A percentile compares a stretch with the other conserved stretches of the same genome.
phyloP scores from a whole-genome alignment of 805 yeast genomes.

The Ogataea minuta region DNA sequence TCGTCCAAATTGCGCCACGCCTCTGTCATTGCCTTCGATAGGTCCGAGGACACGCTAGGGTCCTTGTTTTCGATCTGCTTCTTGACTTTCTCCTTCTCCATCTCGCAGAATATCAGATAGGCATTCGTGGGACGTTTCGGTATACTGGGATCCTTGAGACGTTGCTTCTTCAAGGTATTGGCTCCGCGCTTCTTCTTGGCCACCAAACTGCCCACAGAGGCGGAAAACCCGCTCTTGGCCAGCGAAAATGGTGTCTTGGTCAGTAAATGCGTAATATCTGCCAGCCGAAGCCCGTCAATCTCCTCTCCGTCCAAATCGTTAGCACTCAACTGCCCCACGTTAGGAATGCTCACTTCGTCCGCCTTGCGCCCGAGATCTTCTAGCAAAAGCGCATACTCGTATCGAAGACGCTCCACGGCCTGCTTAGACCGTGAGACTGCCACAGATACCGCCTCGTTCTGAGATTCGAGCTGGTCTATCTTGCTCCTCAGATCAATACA shows the following conservation, averaged over 20 bases:
- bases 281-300: constrained; percentile 26
- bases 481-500: constrained; percentile 70
- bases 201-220: constrained; percentile 14
- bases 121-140: constrained; percentile 93
- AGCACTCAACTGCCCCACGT: constrained; percentile 22
- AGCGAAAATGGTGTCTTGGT: constrained; percentile 27
- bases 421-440: constrained; percentile 76
- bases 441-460: constrained; percentile 71
- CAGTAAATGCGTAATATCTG: constrained; percentile 30
- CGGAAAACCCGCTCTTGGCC: constrained; percentile 19
- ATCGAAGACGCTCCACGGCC: constrained; percentile 71
- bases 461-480: constrained; percentile 68
- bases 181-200: constrained; percentile 33
- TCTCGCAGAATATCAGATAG: constrained; percentile 80
- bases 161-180: constrained; percentile 29
- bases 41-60: constrained; percentile 56
- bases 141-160: constrained; percentile 71
- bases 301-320: constrained; percentile 29
- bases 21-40: constrained; percentile 77
- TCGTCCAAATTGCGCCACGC: constrained; percentile 77
- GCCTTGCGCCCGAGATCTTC: constrained; percentile 73
- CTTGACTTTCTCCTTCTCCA: constrained; percentile 72
- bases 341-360: constrained; percentile 25
- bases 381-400: constrained; percentile 77
- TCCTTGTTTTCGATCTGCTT: constrained; percentile 51